Conservation (phyloP, 1,139 yeast genomes). For the Hyphopichia pseudoburtonii region DNA sequence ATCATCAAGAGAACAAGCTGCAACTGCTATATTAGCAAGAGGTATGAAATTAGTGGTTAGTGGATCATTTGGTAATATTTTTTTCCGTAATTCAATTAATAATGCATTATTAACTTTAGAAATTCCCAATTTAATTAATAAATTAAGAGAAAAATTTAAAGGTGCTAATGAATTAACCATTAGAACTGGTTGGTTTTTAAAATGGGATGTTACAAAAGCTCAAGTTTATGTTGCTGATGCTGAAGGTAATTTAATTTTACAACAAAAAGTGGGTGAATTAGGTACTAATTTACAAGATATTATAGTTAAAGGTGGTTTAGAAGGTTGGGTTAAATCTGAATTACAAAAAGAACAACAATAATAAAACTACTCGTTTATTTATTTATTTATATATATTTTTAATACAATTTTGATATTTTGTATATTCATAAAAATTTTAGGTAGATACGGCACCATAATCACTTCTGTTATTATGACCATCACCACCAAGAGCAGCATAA, state of each 20-base stretch:
- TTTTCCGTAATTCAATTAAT: slow-evolving; percentile 92
- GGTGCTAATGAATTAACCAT: slow-evolving; percentile 70
- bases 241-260: slow-evolving; percentile 62
- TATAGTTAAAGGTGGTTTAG: slow-evolving; percentile 95
- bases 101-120: slow-evolving; percentile 92
- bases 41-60: slow-evolving; percentile 92
- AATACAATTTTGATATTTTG: too few relatives aligned
- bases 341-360: slow-evolving; percentile 28
- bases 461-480: slow-evolving; percentile 28
- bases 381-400: slow-evolving; percentile 1
- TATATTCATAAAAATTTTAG: not conserved
- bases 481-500: slow-evolving; percentile 27
- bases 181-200: slow-evolving; percentile 91
- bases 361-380: not conserved
- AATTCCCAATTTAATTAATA: slow-evolving; percentile 79
- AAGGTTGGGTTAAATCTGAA: slow-evolving; percentile 94
- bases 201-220: slow-evolving; percentile 90
- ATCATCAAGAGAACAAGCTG: slow-evolving; percentile 99
- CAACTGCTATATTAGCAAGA: slow-evolving; percentile 91
- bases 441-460: slow-evolving; percentile 24
- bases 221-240: slow-evolving; percentile 75
- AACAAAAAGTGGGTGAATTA: slow-evolving; percentile 90
- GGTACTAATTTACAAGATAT: slow-evolving; percentile 96
- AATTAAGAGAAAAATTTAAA: slow-evolving; percentile 67
- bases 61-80: slow-evolving; percentile 96